phyloP scores from a whole-genome alignment of 495 filamentous ascomycete genomes.

The Tuber microsphaerosporum region DNA sequence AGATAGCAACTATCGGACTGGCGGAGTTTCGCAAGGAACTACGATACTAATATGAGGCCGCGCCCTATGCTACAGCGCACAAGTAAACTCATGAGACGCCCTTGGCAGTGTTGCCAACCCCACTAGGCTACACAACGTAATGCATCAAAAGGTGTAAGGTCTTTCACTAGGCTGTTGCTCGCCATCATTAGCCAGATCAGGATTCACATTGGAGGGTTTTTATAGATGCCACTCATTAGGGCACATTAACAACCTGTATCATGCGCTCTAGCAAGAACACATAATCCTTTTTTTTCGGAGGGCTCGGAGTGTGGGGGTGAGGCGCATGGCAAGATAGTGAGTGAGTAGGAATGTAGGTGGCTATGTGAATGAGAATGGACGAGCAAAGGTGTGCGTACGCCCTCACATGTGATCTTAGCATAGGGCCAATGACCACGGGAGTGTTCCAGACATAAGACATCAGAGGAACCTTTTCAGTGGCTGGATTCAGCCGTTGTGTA shows the following conservation, averaged over 20 bases:
- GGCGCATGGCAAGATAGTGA: not conserved
- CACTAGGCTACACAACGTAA: not conserved
- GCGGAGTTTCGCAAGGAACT: not conserved
- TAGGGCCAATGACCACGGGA: not conserved
- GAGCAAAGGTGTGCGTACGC: not conserved
- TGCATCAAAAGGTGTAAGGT: not conserved
- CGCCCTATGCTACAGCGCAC: not conserved
- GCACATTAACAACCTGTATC: not conserved
- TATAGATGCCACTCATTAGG: not conserved
- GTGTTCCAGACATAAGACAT: not conserved
- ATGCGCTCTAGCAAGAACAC: not conserved
- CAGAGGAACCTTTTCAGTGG: not conserved
- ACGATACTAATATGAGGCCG: not conserved
- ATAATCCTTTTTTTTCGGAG: not conserved
- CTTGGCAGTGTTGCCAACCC: not conserved
- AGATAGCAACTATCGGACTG: not conserved
- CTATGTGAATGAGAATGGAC: not conserved
- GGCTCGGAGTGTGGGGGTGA: not conserved
- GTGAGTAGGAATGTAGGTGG: not conserved
- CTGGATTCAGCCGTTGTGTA: not conserved
- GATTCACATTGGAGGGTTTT: not conserved
- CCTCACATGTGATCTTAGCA: not conserved
- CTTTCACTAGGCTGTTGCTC: not conserved
- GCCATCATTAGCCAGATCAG: not conserved
- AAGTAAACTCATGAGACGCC: not conserved